A percentile compares a stretch with the other conserved stretches of the same genome.
These are phyloP conservation scores for Nemania sp. DNA, from an alignment of 2,329 filamentous ascomycete genomes.

Conservation along the genomic window DNA sequence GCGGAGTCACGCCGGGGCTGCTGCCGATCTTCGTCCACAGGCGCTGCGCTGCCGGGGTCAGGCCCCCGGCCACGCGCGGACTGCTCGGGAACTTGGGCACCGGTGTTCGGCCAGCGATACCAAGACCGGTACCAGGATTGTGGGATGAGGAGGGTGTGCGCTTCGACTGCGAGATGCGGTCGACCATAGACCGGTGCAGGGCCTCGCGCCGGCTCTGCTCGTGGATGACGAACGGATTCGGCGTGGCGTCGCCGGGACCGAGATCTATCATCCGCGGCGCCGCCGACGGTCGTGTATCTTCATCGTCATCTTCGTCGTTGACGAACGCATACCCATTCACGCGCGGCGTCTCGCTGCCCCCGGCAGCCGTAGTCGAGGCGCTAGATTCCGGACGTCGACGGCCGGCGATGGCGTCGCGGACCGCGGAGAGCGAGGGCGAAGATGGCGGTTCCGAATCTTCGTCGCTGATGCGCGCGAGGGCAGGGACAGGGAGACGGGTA, in stretches of 20 bases:
- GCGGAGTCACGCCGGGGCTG: slow-evolving; percentile 39
- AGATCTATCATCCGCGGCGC: slow-evolving; percentile 55
- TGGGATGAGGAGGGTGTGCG: slow-evolving; percentile 61
- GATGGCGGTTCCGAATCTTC: slow-evolving; percentile 58
- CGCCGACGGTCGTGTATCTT: slow-evolving; percentile 45
- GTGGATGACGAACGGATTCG: slow-evolving; percentile 79
- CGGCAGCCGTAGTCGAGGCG: slow-evolving; percentile 62
- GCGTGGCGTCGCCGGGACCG: slow-evolving; percentile 62
- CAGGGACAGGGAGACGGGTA: slow-evolving; percentile 72
- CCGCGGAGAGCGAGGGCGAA: slow-evolving; percentile 82
- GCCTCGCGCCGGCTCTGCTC: slow-evolving; percentile 77
- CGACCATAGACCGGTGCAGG: slow-evolving; percentile 84
- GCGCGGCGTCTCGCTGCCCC: slow-evolving; percentile 76
- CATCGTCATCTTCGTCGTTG: slow-evolving; percentile 80
- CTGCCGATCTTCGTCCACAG: slow-evolving; percentile 65
- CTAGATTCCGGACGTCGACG: slow-evolving; percentile 63
- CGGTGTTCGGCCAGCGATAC: slow-evolving; percentile 60
- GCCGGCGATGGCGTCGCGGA: slow-evolving; percentile 82
- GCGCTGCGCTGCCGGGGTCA: slow-evolving; percentile 76
- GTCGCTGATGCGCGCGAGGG: slow-evolving; percentile 43
- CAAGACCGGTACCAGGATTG: too few species aligned
- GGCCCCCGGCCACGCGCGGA: slow-evolving; percentile 54
- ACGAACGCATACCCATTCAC: slow-evolving; percentile 96
- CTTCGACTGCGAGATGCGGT: slow-evolving; percentile 74
- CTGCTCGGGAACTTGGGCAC: slow-evolving; percentile 73